phyloP scores from a whole-genome alignment of 1,284 basidiomycete species.

The Fomes fomentarius region DNA sequence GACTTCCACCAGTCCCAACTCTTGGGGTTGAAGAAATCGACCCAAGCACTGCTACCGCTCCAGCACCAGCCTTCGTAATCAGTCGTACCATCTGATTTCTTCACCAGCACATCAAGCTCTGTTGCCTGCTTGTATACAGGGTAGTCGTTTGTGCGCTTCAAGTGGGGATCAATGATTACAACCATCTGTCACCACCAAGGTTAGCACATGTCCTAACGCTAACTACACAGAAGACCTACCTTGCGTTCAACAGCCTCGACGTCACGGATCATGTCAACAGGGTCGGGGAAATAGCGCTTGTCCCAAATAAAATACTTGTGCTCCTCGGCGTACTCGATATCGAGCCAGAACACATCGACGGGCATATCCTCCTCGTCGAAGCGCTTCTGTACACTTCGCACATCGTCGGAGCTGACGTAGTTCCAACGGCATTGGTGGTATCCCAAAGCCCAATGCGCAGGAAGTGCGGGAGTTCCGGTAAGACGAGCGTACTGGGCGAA shows the following conservation, averaged over 20 bases:
- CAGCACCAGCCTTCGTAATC: conserved; percentile 99
- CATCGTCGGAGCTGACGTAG: conserved; percentile 90
- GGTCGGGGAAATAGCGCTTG: conserved; percentile 89
- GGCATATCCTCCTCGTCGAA: conserved; percentile 96
- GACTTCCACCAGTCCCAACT: conserved; percentile 92
- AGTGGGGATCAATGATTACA: conserved; percentile 95
- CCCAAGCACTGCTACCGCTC: conserved; percentile 94
- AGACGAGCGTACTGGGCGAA: conserved; percentile 87
- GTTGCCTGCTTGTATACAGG: conserved; percentile 88
- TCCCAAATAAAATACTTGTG: conserved; percentile 99
- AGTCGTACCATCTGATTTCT: conserved; percentile 73
- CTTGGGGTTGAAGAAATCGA: conserved; percentile 94
- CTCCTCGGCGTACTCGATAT: conserved; percentile 95
- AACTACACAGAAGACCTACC: conserved; percentile 44
- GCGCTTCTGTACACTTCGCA: conserved; percentile 83
- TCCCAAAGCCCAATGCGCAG: conserved; percentile 89
- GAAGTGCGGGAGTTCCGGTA: conserved; percentile 87
- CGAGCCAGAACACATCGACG: conserved; percentile 97
- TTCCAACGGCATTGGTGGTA: conserved; percentile 99
- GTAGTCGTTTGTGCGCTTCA: conserved; percentile 84
- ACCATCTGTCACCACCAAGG: conserved; percentile 73
- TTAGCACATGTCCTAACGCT: neutral
- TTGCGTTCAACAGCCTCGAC: conserved; percentile 88
- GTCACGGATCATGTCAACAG: conserved; percentile 90
- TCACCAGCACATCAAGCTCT: conserved; percentile 83